These are phyloP conservation scores for Stagonosporopsis rhizophila DNA, from an alignment of 2,329 filamentous ascomycete genomes.

Conservation along the genomic window DNA sequence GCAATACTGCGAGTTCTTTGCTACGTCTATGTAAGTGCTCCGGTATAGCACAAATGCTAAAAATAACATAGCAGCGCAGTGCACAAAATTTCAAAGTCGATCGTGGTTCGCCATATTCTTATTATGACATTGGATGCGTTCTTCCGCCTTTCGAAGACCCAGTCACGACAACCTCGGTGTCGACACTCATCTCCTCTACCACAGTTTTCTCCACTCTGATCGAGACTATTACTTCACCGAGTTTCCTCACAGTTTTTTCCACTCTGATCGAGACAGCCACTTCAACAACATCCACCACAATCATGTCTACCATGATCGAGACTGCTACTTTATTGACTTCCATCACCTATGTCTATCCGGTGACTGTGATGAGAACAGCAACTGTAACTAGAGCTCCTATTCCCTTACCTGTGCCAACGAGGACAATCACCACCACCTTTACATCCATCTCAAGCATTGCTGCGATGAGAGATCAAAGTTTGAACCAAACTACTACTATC, in stretches of 20 bases:
- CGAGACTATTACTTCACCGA: not conserved
- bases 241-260: not conserved
- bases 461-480: not conserved
- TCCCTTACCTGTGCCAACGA: not conserved
- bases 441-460: not conserved
- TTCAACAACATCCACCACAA: not conserved
- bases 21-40: conserved; percentile 24
- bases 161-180: not conserved
- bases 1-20: conserved; percentile 37
- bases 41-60: too few relatives aligned
- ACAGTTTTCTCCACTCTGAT: not conserved
- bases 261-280: not conserved
- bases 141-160: conserved; percentile 3
- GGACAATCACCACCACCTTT: not conserved
- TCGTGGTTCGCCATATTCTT: conserved; percentile 1
- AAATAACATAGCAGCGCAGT: not conserved
- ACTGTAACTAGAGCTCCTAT: not conserved
- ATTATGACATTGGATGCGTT: conserved; percentile 1
- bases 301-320: not conserved
- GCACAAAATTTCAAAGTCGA: not conserved
- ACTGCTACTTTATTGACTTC: not conserved
- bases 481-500: not conserved
- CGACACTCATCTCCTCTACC: not conserved
- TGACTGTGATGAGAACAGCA: not conserved
- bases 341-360: not conserved